Evolutionary conservation across 1,284 basidiomycete genomes (phyloP).

Genomic region (Melampsora medusae): DNA sequence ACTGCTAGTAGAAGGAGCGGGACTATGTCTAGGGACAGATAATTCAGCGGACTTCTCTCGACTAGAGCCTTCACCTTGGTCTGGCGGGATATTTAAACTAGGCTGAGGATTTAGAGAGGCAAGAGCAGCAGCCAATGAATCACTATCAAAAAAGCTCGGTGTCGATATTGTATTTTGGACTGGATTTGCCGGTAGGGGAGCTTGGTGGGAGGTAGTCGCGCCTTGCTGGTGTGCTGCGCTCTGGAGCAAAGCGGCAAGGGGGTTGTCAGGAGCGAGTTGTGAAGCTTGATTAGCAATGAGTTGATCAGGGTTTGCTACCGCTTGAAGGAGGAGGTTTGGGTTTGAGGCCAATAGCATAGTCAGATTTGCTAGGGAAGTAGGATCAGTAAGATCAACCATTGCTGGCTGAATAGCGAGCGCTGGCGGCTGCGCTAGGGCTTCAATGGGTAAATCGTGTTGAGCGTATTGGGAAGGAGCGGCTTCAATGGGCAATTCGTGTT

Average conservation of each 20-base stretch:
- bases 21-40: constrained; percentile 15
- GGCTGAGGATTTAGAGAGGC: constrained; percentile 33
- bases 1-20: constrained; percentile 33
- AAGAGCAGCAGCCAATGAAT: constrained; percentile 35
- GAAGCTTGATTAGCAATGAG: neutral
- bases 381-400: constrained; percentile 24
- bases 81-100: neutral
- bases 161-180: neutral
- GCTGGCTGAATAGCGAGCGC: constrained; percentile 1
- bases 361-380: constrained; percentile 33
- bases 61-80: neutral
- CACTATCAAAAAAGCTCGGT: constrained; percentile 24
- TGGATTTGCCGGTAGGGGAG: neutral
- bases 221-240: constrained; percentile 13
- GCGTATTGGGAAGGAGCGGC: constrained; percentile 12
- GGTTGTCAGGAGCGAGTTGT: constrained; percentile 1
- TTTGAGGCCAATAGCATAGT: constrained; percentile 34
- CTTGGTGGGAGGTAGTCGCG: neutral
- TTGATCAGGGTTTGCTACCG: constrained; percentile 12
- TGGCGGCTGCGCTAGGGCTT: constrained; percentile 1
- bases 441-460: constrained; percentile 9
- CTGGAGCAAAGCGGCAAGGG: neutral
- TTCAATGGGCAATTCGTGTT: constrained; percentile 5
- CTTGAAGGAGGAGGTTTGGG: constrained; percentile 25
- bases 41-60: constrained; percentile 11